These are phyloP conservation scores for Plasmodium knowlesi DNA, from an alignment of 169 alveolate genomes.

Conservation along the genomic window DNA sequence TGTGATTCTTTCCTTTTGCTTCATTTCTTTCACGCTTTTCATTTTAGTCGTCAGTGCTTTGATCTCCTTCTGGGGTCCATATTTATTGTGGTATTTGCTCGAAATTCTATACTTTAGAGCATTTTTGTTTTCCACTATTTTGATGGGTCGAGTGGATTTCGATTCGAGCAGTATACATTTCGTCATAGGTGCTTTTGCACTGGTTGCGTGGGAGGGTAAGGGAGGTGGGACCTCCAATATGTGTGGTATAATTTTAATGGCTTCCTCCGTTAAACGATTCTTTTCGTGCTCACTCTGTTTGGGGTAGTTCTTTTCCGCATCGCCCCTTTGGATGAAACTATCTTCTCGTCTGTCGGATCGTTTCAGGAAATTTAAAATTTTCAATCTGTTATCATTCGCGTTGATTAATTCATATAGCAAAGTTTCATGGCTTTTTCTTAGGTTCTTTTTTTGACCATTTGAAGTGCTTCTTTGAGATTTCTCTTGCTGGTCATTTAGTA, in stretches of 20 bases:
- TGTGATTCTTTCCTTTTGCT: not conserved
- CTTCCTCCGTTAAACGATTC: not conserved
- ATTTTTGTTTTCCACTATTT: not conserved
- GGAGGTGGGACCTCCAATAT: not conserved
- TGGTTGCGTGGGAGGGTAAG: not conserved
- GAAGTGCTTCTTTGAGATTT: not conserved
- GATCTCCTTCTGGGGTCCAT: not conserved
- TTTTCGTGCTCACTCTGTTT: not conserved
- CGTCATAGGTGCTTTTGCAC: not conserved
- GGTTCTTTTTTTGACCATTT: not conserved
- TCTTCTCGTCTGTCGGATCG: not conserved
- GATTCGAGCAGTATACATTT: not conserved
- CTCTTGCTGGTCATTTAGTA: not conserved
- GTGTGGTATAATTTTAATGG: not conserved
- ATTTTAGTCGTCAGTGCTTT: not conserved
- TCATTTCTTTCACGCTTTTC: not conserved
- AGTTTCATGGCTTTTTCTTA: not conserved
- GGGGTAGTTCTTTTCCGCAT: not conserved
- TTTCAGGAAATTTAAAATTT: not conserved
- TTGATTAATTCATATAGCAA: not conserved
- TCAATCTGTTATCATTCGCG: not conserved
- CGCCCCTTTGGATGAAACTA: not conserved
- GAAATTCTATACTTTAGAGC: not conserved
- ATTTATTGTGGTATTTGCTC: not conserved
- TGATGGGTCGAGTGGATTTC: not conserved